These are phyloP conservation scores for Bipolaris gigantea DNA, from an alignment of 2,329 filamentous ascomycete genomes.

Conservation along the genomic window DNA sequence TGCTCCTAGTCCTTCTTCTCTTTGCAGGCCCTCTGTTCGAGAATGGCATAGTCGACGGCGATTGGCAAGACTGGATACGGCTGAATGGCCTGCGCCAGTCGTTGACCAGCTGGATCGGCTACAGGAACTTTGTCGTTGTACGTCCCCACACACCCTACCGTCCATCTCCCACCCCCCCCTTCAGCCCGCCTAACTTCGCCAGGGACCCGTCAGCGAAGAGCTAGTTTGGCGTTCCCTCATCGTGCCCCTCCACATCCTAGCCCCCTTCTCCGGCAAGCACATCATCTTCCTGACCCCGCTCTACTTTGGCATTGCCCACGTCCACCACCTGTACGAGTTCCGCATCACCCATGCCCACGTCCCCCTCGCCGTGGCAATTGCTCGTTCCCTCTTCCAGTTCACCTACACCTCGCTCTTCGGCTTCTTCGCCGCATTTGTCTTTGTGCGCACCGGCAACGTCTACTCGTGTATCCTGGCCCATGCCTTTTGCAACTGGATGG, in stretches of 20 bases:
- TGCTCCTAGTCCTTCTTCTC: constrained; percentile 75
- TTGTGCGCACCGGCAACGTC: constrained; percentile 80
- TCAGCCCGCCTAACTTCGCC: constrained; percentile 12
- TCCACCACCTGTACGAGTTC: constrained; percentile 97
- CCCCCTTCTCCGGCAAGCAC: constrained; percentile 52
- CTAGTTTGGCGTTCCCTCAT: constrained; percentile 88
- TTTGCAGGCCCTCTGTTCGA: constrained; percentile 88
- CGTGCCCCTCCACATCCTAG: constrained; percentile 77
- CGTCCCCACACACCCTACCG: constrained; percentile 40
- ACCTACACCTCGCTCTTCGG: constrained; percentile 91
- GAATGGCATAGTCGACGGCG: constrained; percentile 69
- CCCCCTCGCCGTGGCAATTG: constrained; percentile 62
- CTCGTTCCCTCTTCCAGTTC: constrained; percentile 81
- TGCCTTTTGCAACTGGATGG: constrained; percentile 89
- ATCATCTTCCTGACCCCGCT: constrained; percentile 83
- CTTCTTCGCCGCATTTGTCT: constrained; percentile 88
- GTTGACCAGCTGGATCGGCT: constrained; percentile 75
- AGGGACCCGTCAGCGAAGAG: constrained; percentile 86
- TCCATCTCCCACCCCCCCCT: not conserved
- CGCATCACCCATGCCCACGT: constrained; percentile 75
- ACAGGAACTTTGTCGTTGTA: constrained; percentile 85
- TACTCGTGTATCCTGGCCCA: constrained; percentile 76
- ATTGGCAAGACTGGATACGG: constrained; percentile 66
- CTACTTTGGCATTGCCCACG: constrained; percentile 88
- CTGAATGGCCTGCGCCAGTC: constrained; percentile 58